Percentiles rank a stretch among this genome's conserved stretches.
These are phyloP conservation scores for Pyrenophora tritici-repentis DNA, from an alignment of 2,329 filamentous ascomycete genomes.

Conservation along the genomic window DNA sequence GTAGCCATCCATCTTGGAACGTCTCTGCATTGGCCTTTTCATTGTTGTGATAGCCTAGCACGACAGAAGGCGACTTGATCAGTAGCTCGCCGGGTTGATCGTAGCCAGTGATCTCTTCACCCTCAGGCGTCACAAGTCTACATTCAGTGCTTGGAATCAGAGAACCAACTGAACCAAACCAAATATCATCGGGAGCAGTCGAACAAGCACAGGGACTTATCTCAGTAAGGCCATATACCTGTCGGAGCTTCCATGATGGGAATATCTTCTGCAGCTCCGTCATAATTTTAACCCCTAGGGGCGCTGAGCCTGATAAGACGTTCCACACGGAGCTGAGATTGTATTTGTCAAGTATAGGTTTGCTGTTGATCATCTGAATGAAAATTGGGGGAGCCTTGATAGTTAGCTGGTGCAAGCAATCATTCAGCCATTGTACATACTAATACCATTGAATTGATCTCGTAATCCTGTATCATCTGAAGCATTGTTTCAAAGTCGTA, in stretches of 20 bases:
- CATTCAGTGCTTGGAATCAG: slow-evolving; percentile 68
- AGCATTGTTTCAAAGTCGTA: slow-evolving; percentile 74
- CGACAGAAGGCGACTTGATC: slow-evolving; percentile 68
- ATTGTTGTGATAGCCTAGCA: slow-evolving; percentile 86
- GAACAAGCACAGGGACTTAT: slow-evolving; percentile 71
- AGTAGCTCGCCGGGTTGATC: slow-evolving; percentile 73
- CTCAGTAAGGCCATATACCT: slow-evolving; percentile 82
- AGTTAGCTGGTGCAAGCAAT: slow-evolving; percentile 9
- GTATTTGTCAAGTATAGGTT: slow-evolving; percentile 65
- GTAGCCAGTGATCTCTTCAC: slow-evolving; percentile 67
- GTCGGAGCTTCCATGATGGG: slow-evolving; percentile 68
- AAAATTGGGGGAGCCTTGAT: slow-evolving; percentile 77
- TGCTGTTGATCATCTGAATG: slow-evolving; percentile 72
- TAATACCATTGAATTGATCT: slow-evolving; percentile 69
- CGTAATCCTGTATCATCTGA: slow-evolving; percentile 67
- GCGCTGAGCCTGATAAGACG: slow-evolving; percentile 78
- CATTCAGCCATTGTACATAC: slow-evolving; percentile 50
- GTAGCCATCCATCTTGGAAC: slow-evolving; percentile 77
- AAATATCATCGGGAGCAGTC: slow-evolving; percentile 66
- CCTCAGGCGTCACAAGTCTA: slow-evolving; percentile 70
- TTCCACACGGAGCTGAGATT: slow-evolving; percentile 70
- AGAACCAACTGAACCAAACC: slow-evolving; percentile 72
- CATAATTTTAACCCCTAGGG: slow-evolving; percentile 73
- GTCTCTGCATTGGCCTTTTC: slow-evolving; percentile 81
- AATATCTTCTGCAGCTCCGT: slow-evolving; percentile 65